Percentiles rank a stretch among this genome's conserved stretches.
Conservation (phyloP, 1,139 yeast genomes). For the Saccharomyces hybrid region DNA sequence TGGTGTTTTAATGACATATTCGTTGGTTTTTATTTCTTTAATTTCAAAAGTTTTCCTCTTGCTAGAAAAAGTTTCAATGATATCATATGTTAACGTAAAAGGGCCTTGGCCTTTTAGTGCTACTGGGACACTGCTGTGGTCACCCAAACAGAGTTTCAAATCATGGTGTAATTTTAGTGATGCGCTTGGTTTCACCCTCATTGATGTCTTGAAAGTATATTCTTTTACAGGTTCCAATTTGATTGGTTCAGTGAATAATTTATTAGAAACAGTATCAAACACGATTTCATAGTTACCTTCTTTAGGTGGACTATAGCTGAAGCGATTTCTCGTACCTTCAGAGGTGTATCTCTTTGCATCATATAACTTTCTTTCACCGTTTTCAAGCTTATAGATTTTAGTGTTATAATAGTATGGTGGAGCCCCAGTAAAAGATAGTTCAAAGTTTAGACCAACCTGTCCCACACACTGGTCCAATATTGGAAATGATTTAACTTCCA, state of each 20-base stretch:
- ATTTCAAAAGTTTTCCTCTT: slow-evolving; percentile 38
- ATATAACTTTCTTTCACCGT: slow-evolving; percentile 29
- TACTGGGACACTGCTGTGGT: slow-evolving; percentile 44
- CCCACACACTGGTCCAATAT: slow-evolving; percentile 87
- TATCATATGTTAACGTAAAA: slow-evolving; percentile 60
- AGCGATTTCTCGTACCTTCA: slow-evolving; percentile 42
- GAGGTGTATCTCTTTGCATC: slow-evolving; percentile 35
- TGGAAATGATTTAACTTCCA: slow-evolving; percentile 48
- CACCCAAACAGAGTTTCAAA: slow-evolving; percentile 41
- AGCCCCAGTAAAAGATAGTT: slow-evolving; percentile 57
- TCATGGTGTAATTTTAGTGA: slow-evolving; percentile 26
- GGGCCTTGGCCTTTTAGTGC: slow-evolving; percentile 73
- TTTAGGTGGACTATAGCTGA: slow-evolving; percentile 64
- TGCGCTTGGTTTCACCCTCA: slow-evolving; percentile 41
- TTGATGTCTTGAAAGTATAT: slow-evolving; percentile 35
- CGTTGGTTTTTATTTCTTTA: slow-evolving; percentile 38
- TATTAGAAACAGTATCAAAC: slow-evolving; percentile 53
- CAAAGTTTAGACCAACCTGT: slow-evolving; percentile 76
- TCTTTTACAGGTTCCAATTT: slow-evolving; percentile 28
- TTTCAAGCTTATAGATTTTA: slow-evolving; percentile 48
- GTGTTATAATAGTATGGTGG: slow-evolving; percentile 73
- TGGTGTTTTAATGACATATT: slow-evolving; percentile 46
- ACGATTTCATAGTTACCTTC: slow-evolving; percentile 78
- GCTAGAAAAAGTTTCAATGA: slow-evolving; percentile 45
- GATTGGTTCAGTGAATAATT: slow-evolving; percentile 41